Evolutionary conservation across 306 rosid genomes (phyloP), one percentile per base, ranked within the genome.

Genomic region (Dryas alaskensis): DNA sequence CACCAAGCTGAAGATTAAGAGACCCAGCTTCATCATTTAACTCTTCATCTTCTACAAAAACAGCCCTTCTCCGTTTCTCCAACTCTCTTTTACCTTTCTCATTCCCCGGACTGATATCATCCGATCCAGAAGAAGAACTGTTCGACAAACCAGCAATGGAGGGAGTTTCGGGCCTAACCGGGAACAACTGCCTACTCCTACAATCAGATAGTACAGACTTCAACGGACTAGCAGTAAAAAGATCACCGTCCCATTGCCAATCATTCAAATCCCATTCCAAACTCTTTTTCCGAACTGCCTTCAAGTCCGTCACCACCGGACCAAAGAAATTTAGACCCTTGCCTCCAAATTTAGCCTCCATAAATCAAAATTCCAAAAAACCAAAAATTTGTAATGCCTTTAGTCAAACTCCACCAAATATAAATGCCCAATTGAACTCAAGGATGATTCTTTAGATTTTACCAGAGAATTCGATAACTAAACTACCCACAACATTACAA

Each of bases 201-300:
- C 86, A 55, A 67, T 76, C 85, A 6, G 82, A 77, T 3, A 89
- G 85, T 50, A 81, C 85, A 9, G 89, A 84, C 82, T 69, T 87
- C 58, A 86, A 51, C 5, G 77, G 81, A 52, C 80, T 80, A 31
- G 98, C 97, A 47, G 88, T 67, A 52, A 92, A 92, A 58, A 90
- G 97, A 87, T 92, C 83, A 10, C 97, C 91, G 65, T 89, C 98
- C 96, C 96, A 93, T 63, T 83, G 89, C 97, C 96, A 91, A 37
- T 75, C 82, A 59, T 87, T 93, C 82, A 80, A 82, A 87, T 93
- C 87, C 97, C 98, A 93, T n/a, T 90, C 97, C 54, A 65, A 25
- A 49, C 82, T 60, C 81, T 86, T 87, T 77, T 83, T 90, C 69
- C 91, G 88, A 69, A 82, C 78, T 19, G 78, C 61, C 80, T 79